Base-by-base conservation (phyloP, 2,329 filamentous ascomycete genomes). In the Colletotrichum brevisporum region DNA sequence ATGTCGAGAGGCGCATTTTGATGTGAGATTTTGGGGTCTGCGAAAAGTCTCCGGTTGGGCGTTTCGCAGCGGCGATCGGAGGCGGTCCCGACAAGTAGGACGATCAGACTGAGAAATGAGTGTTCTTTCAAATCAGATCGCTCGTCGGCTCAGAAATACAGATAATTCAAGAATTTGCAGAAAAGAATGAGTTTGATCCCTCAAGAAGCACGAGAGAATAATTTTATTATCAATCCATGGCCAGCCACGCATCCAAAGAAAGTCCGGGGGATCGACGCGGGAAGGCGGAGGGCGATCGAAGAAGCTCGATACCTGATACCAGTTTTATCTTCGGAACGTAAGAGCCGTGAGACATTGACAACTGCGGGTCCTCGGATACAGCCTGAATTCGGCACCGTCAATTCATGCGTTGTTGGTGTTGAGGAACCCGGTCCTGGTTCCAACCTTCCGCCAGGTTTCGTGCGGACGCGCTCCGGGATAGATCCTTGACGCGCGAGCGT, bases 291-390 rank as follows among this genome's bases (percentile, higher is more conserved):
- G 10, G 63, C 12, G 41, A 45, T 36, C 21, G n/a, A 41, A 27
- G 13, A 12, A 12, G n/a, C 50, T 39, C 43, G 13, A 24, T 18
- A 52, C 36, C 31, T 61, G 67, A 66, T 60, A 66, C 67, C 58
- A n/a, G 56, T 66, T 66, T 60, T 39, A 41, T 31, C 39, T 66
- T 53, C 62, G 67, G 62, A 66, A 48, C 31, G 24, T 31, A 39
- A n/a, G 39, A 55, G 55, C 66, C 66, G 62, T 69, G 67, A 69
- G 67, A 69, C 67, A 47, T 51, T 69, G 67, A 66, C 67, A 67
- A 24, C 27, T 51, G 55, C 51, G 67, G 63, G 62, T 65, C 26
- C 39, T 31, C 55, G 51, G 45, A 59, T 55, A 2, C 50, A 18
- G 21, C 24, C 51, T 24, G 31, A 48, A 15, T 39, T 60, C 39